These are phyloP conservation scores for Petasospora fabianii DNA, from an alignment of 1,139 yeast species.

Conservation along the genomic window DNA sequence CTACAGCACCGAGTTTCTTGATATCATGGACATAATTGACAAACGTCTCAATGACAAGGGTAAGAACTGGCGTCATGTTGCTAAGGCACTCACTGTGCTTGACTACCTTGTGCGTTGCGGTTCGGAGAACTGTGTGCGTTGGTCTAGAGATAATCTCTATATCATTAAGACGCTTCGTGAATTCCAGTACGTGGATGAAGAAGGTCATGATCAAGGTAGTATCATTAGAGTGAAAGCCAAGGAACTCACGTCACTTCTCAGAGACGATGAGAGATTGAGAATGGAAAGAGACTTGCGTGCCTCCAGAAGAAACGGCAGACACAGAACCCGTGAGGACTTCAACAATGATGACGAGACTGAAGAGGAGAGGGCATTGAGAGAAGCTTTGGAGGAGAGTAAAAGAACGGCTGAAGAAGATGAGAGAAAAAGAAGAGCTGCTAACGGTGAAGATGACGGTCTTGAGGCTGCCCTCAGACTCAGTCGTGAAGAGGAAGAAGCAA, in stretches of 20 bases:
- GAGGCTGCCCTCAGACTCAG: conserved; percentile 80
- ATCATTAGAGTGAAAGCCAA: conserved; percentile 88
- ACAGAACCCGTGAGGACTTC: conserved; percentile 14
- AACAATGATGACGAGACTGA: conserved; percentile 34
- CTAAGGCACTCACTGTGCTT: conserved; percentile 82
- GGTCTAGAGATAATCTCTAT: conserved; percentile 92
- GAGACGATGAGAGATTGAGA: conserved; percentile 79
- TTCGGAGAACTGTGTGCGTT: conserved; percentile 83
- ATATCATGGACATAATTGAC: conserved; percentile 94
- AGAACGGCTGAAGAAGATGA: conserved; percentile 87
- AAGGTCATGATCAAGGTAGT: conserved; percentile 83
- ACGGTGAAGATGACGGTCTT: conserved; percentile 63
- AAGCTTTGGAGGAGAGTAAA: conserved; percentile 79
- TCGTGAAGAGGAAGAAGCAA: conserved; percentile 83
- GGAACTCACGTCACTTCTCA: conserved; percentile 73
- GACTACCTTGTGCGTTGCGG: conserved; percentile 88
- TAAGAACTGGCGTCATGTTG: conserved; percentile 96
- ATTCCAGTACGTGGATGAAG: conserved; percentile 79
- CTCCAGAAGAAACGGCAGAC: conserved; percentile 30
- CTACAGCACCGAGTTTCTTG: conserved; percentile 66
- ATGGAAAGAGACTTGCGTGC: conserved; percentile 61
- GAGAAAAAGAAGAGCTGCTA: conserved; percentile 42
- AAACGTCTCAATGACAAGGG: conserved; percentile 94
- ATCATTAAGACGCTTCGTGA: conserved; percentile 89
- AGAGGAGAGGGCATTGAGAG: conserved; percentile 77